Base-by-base conservation (phyloP, 192 early-diverging fungal genomes). In the Obelidium mucronatum region DNA sequence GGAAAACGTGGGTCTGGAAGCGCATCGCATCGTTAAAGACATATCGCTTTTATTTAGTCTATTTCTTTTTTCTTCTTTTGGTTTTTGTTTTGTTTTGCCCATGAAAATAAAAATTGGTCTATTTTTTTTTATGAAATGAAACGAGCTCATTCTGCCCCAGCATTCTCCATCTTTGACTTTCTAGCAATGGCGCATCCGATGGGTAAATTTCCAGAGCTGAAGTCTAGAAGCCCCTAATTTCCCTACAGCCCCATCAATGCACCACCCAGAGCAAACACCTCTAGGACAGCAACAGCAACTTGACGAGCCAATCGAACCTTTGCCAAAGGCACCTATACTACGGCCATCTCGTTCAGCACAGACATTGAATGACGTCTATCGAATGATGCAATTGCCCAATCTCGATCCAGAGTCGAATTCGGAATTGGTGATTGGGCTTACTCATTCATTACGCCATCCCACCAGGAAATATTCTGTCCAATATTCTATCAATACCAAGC, bases 1-100 rank as follows among this genome's bases (percentile, higher is more conserved):
- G 94, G 94, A 74, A 99, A 99, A 88, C 89, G 93, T 71, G 86
- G 87, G 36, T 44, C 42, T 31, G 85, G 85, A 19, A 83, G 42
- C 13, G 78, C 85, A 6, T 55, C 58, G 33, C 85, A 79, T 48
- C 82, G 85, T 74, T 86, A 77, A 75, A 15, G 13, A 61, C 44
- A 15, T 44, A 44, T 44, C 17, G 6, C 17, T 44, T 44, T 44
- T 17, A 44, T 44, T 44, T 44, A 5, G 5, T 44, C 5, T 44
- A 44, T 11, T 44, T 11, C 17, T 44, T 44, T 11, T 44, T 44
- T 11, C 5, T 44, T 44, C 5, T 11, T 5, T 44, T 44, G 42
- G 42, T 44, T 44, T n/a, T n/a, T n/a, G n/a, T n/a, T n/a, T n/a
- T n/a, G n/a, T n/a, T n/a, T n/a, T n/a, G n/a, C n/a, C n/a, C n/a